Base-by-base conservation (phyloP, 495 filamentous ascomycete species). In the Penicillium antarcticum region DNA sequence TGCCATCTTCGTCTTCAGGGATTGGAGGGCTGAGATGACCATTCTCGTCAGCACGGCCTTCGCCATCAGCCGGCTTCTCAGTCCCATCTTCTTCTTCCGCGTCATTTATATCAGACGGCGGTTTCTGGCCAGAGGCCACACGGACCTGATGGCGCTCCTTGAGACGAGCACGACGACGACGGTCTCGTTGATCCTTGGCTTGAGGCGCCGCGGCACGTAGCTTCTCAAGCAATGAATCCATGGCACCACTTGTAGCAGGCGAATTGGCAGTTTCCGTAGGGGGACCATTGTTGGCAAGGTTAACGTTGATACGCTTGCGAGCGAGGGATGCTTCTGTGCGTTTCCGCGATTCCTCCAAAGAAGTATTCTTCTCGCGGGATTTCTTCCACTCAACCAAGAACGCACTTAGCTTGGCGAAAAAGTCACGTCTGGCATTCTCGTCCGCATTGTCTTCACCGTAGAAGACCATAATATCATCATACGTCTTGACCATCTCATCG, bases 151-250 rank as follows among this genome's bases (percentile, higher is more conserved):
- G 90, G n/a, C 85, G 77, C 61, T 95, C 91, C 77, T 92, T 91
- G 41, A 97, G 76, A 24, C 92, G 77, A 24, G 92, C 91, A 57
- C 94, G 80, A 42, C 92, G 85, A 52, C 94, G 85, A 51, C 90
- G 80, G 64, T 97, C 94, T 56, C 94, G 79, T 62, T 92, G 85
- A 66, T 95, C 90, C 51, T 87, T 76, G 5, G 90, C 80, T 71
- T 96, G 88, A 21, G 94, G 95, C 29, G 90, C 92, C 2, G 94
- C 94, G 33, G 91, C 91, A 45, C 94, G 88, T 45, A 98, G 75
- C 70, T 97, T 97, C 81, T 96, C 88, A 33, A 98, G 81, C n/a
- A 98, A 77, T 12, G 85, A 87, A 73, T 98, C 94, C 91, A 98
- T 97, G 32, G 92, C 95, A 37, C 94, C 95, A 38, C 89, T 87